These are phyloP conservation scores for Monosporozyma solicola DNA, from an alignment of 805 yeast species.

Conservation along the genomic window DNA sequence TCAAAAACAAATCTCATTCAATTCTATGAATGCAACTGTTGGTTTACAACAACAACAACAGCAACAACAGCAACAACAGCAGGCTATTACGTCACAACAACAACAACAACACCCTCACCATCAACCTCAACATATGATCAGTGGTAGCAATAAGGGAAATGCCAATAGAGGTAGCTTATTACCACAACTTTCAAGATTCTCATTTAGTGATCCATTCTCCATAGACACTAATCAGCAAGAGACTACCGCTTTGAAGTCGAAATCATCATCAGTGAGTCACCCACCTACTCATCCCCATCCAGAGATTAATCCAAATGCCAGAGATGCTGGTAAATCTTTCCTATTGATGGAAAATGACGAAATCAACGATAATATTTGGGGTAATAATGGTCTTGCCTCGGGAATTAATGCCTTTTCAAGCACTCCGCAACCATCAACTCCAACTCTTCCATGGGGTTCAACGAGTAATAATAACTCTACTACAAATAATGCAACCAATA, in stretches of 20 bases:
- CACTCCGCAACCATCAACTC: constrained; percentile 25
- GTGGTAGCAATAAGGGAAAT: background rate
- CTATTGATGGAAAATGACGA: constrained; percentile 34
- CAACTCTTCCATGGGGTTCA: constrained; percentile 26
- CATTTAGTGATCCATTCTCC: constrained; percentile 59
- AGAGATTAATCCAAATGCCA: constrained; percentile 11
- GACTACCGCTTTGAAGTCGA: background rate
- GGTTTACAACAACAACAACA: background rate
- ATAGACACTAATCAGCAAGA: constrained; percentile 19
- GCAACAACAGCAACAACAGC: constrained; percentile 6
- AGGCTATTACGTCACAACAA: background rate
- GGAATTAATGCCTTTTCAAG: constrained; percentile 23
- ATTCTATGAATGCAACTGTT: background rate
- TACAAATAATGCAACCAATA: background rate
- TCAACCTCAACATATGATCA: background rate
- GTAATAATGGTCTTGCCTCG: constrained; percentile 25
- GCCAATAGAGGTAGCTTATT: constrained; percentile 36
- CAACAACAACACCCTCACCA: constrained; percentile 1
- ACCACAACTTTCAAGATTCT: constrained; percentile 55
- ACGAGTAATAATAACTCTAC: constrained; percentile 3
- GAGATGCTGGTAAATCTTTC: constrained; percentile 35
- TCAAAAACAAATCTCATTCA: constrained; percentile 20
- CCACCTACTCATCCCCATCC: background rate
- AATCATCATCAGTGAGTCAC: constrained; percentile 3
- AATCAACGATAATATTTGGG: constrained; percentile 30